Evolutionary conservation across 352 stramenopile species (phyloP), one percentile per base, ranked within the genome.

Genomic region (Thraustotheca clavata): DNA sequence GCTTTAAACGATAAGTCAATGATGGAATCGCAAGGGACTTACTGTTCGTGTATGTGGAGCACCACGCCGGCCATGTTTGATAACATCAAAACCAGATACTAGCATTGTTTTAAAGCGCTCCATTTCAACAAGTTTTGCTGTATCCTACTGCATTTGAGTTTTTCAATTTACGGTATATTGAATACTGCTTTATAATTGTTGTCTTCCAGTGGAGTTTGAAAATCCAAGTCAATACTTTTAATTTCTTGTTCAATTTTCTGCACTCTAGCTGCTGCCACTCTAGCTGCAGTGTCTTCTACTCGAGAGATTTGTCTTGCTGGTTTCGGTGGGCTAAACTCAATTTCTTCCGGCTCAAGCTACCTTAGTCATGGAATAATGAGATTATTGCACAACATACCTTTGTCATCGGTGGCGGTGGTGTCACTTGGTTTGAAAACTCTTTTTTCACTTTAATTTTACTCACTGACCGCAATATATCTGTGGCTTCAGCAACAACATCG

Each of bases 21-120:
- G 2, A 27, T 27, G 39, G 39, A 24, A n/a, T n/a, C 43, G 31
- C 12, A 0, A 55, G 38, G 24, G 14, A 29, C 18, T 26, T 34
- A 62, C 73, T 27, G 80, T 73, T 26, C 82, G 79, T 24, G 73
- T 68, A 60, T 91, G 82, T 6, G 82, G 79, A 29, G 73, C 79
- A 36, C 81, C 81, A 3, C 81, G 75, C 22, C 81, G 79, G 6
- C 81, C 81, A 36, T 90, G 81, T 59, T 90, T 90, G 38, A 87
- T 70, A 24, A 83, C 77, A 11, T 89, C 78, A 54, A 90, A 89
- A 36, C 81, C 81, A 40, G 88, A 80, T 6, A 87, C 54, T 18
- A 90, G 68, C 38, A 87, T 71, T 39, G 82, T 75, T 32, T 78
- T 79, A 68, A 90, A 90, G 22, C 69, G 75, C 14, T 48, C 65